phyloP scores from a whole-genome alignment of 2,329 filamentous ascomycete species.

The Septoria petroselini region DNA sequence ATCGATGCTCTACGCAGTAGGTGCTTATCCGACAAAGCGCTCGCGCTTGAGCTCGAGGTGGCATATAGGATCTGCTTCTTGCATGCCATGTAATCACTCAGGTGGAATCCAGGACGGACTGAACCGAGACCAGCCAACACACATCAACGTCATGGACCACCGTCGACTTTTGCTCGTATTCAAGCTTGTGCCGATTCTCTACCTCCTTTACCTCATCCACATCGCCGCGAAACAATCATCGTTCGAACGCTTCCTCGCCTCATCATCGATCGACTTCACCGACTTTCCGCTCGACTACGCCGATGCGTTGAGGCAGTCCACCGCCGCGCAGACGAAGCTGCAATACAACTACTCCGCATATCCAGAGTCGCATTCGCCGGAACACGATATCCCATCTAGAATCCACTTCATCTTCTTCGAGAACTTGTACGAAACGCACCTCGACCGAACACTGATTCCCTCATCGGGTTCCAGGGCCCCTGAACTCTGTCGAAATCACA shows the following conservation, averaged over 20 bases:
- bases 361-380: not conserved
- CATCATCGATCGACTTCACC: constrained; percentile 17
- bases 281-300: constrained; percentile 19
- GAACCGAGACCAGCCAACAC: no score
- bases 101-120: no score
- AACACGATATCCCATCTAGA: constrained; percentile 16
- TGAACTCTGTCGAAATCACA: constrained; percentile 14
- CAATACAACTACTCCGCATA: constrained; percentile 11
- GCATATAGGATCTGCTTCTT: no score
- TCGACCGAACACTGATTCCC: constrained; percentile 18
- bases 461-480: constrained; percentile 23
- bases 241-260: constrained; percentile 19
- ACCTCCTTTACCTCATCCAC: constrained; percentile 3
- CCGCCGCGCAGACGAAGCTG: not conserved
- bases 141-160: not conserved
- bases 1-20: no score
- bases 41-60: no score
- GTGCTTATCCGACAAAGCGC: no score
- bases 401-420: constrained; percentile 31
- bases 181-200: not conserved
- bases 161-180: not conserved
- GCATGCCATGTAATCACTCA: no score
- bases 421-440: constrained; percentile 21
- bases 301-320: not conserved
- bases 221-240: constrained; percentile 4